Conservation (phyloP, 2,329 filamentous ascomycete species). For the Tothia fuscella region DNA sequence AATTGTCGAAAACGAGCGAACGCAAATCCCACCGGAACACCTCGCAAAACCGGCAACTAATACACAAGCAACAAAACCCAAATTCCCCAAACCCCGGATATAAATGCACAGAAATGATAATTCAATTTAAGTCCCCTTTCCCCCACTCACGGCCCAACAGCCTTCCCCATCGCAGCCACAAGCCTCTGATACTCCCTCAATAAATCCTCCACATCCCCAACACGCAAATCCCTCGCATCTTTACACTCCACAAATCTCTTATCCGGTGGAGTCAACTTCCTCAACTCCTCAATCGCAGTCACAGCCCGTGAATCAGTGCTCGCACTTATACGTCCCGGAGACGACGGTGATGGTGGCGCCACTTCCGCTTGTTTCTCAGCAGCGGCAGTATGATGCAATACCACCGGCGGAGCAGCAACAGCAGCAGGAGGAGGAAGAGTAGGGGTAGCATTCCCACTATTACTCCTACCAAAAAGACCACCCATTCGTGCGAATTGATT, state of each 20-base stretch:
- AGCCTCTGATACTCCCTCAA: conserved; percentile 32
- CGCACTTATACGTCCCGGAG: neutral
- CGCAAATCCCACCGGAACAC: too few relatives aligned
- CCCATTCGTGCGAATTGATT: conserved; percentile 64
- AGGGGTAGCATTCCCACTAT: conserved; percentile 32
- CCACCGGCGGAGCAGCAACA: conserved; percentile 9
- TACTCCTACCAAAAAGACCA: conserved; percentile 58
- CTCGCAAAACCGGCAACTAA: too few relatives aligned
- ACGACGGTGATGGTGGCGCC: neutral
- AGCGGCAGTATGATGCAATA: neutral
- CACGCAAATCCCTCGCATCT: conserved; percentile 32
- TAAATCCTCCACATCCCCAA: conserved; percentile 37
- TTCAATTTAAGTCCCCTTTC: too few relatives aligned
- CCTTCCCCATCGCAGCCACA: conserved; percentile 31
- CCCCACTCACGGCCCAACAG: conserved; percentile 22
- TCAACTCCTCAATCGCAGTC: conserved; percentile 32
- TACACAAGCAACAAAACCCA: too few relatives aligned
- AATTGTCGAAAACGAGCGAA: too few relatives aligned
- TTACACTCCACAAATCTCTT: conserved; percentile 36
- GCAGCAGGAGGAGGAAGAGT: conserved; percentile 27
- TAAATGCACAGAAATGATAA: too few relatives aligned
- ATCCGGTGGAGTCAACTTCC: conserved; percentile 33
- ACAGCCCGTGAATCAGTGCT: conserved; percentile 27
- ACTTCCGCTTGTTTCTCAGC: neutral
- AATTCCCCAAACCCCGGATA: too few relatives aligned